phyloP scores from a whole-genome alignment of 192 early-diverging fungal genomes.

The Gamsiella multidivaricata region DNA sequence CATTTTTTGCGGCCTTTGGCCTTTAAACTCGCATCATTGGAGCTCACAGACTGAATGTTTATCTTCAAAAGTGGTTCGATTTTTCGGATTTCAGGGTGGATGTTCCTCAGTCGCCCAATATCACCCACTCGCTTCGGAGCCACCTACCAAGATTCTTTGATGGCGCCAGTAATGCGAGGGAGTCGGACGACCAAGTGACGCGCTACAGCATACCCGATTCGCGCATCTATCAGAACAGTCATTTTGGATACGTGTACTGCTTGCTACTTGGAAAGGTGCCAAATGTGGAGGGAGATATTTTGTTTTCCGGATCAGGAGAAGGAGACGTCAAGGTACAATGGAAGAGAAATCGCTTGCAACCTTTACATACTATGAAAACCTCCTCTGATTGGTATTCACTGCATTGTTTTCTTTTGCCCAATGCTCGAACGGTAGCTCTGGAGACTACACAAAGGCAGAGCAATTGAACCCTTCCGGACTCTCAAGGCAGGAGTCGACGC shows the following conservation, averaged over 20 bases:
- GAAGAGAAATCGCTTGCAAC: too few relatives aligned
- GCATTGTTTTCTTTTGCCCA: too few relatives aligned
- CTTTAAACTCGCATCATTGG: too few relatives aligned
- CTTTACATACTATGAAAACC: too few relatives aligned
- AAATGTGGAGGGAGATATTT: conserved; percentile 63
- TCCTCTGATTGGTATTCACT: too few relatives aligned
- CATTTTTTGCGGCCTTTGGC: not conserved
- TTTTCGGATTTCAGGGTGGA: conserved; percentile 32
- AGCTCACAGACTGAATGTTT: too few relatives aligned
- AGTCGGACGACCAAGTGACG: conserved; percentile 57
- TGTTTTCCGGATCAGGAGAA: conserved; percentile 75
- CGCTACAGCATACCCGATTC: conserved; percentile 69
- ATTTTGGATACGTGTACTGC: conserved; percentile 81
- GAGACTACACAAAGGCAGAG: conserved; percentile 41
- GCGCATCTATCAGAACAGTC: conserved; percentile 68
- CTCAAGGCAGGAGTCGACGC: conserved; percentile 54
- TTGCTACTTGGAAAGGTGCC: conserved; percentile 64
- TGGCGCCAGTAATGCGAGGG: conserved; percentile 16
- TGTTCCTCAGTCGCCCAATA: conserved; percentile 38
- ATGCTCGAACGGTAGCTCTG: conserved; percentile 12
- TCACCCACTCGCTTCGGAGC: conserved; percentile 30
- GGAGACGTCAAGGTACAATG: conserved; percentile 71
- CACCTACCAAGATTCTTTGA: conserved; percentile 34
- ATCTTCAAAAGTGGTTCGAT: conserved; percentile 36
- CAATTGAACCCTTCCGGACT: conserved; percentile 49